These are phyloP conservation scores for Saccharomycopsis sp. DNA, from an alignment of 805 yeast genomes.

Conservation along the genomic window DNA sequence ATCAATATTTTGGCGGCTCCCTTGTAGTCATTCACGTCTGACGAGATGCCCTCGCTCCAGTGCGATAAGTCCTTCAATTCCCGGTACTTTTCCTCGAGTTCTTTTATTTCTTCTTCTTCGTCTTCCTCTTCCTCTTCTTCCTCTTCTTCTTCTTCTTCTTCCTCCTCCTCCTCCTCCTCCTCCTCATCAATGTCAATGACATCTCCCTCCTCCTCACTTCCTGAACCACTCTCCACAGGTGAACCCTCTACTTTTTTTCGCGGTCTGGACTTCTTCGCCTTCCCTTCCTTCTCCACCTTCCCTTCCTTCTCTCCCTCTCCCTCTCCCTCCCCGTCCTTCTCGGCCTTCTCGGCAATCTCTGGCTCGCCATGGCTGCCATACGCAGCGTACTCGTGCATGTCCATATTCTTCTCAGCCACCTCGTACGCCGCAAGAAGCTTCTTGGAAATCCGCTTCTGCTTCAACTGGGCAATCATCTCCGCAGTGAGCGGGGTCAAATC, in stretches of 20 bases:
- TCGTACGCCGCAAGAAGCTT: slow-evolving; percentile 42
- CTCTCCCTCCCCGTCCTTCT: slow-evolving; percentile 26
- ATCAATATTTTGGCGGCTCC: slow-evolving; percentile 1
- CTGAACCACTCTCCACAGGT: neutral
- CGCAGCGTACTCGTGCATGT: slow-evolving; percentile 35
- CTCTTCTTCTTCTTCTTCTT: slow-evolving; percentile 18
- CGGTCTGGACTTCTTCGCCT: slow-evolving; percentile 18
- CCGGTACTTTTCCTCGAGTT: slow-evolving; percentile 6
- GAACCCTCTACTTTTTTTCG: slow-evolving; percentile 14
- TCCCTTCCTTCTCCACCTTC: slow-evolving; percentile 1
- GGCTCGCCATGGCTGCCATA: slow-evolving; percentile 37
- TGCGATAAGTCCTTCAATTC: slow-evolving; percentile 1
- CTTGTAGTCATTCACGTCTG: slow-evolving; percentile 1
- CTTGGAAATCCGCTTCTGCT: slow-evolving; percentile 34
- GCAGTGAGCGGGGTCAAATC: slow-evolving; percentile 41
- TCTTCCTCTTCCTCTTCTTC: slow-evolving; percentile 11
- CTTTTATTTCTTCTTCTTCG: slow-evolving; percentile 23
- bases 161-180: slow-evolving; percentile 5
- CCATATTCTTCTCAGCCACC: slow-evolving; percentile 45
- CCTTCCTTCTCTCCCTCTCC: slow-evolving; percentile 16
- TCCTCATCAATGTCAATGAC: slow-evolving; percentile 11
- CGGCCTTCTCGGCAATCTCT: slow-evolving; percentile 27
- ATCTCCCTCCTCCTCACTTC: slow-evolving; percentile 8
- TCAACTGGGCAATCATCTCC: slow-evolving; percentile 25
- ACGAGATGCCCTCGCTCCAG: slow-evolving; percentile 3